Evolutionary conservation across 2,329 filamentous ascomycete genomes (phyloP).

Genomic region (Xylariaceae sp.): DNA sequence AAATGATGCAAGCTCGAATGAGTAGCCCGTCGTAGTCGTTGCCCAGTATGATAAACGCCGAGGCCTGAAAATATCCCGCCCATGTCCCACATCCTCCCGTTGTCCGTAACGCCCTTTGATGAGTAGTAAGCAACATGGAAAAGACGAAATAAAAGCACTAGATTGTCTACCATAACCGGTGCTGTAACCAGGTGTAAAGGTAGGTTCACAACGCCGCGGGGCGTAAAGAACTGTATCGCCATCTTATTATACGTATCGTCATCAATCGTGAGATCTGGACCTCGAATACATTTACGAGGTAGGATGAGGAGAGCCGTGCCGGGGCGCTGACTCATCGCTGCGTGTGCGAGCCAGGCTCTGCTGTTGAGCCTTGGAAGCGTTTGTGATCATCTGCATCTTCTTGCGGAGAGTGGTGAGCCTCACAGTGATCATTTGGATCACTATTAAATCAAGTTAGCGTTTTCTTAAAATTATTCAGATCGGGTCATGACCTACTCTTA

Average conservation of each 20-base stretch:
- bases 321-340: slow-evolving; percentile 52
- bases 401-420: slow-evolving; percentile 53
- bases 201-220: slow-evolving; percentile 29
- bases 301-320: slow-evolving; percentile 45
- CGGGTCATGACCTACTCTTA: slow-evolving; percentile 54
- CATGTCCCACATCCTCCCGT: slow-evolving; percentile 13
- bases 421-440: slow-evolving; percentile 58
- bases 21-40: slow-evolving; percentile 5
- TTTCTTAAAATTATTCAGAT: not conserved
- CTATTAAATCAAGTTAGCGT: slow-evolving; percentile 37
- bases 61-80: slow-evolving; percentile 12
- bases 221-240: slow-evolving; percentile 29
- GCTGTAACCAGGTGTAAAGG: slow-evolving; percentile 10
- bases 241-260: slow-evolving; percentile 33
- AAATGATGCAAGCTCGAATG: slow-evolving; percentile 3
- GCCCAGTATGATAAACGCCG: slow-evolving; percentile 20
- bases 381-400: slow-evolving; percentile 57
- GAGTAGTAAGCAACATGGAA: slow-evolving; percentile 12
- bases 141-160: slow-evolving; percentile 1
- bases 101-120: slow-evolving; percentile 25
- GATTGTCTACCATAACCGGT: slow-evolving; percentile 11
- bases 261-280: slow-evolving; percentile 29
- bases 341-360: slow-evolving; percentile 42
- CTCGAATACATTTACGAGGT: slow-evolving; percentile 32
- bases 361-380: slow-evolving; percentile 48